Base-by-base conservation (phyloP, 2,329 filamentous ascomycete genomes). In the Pseudopyricularia javanii region DNA sequence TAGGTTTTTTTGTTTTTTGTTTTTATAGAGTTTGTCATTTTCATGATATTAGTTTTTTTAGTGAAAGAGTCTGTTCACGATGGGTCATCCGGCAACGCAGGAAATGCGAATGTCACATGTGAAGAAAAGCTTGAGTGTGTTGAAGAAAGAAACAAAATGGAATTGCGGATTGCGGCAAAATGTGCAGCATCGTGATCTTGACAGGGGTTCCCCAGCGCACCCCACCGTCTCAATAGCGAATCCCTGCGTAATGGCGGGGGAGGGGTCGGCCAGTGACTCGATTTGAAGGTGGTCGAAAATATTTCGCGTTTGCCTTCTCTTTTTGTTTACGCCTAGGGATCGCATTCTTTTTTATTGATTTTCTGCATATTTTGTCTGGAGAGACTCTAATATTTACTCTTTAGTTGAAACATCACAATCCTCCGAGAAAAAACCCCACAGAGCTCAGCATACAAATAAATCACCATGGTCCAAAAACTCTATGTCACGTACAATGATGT, bases 401-500 rank as follows among this genome's bases (percentile, higher is more conserved):
- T 26, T 33, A 8, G 20, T 15, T n/a, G 33, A 28, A n/a, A 26
- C 9, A n/a, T 28, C 17, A 22, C 35, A 17, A 24, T 45, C 34
- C 22, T 26, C 9, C 47, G 24, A 45, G 14, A 24, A 22, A 45
- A 45, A 14, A 34, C 2, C 11, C 32, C 11, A 3, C n/a, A n/a
- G 22, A 5, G 28, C 28, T 30, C 28, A 30, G 28, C 28, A 5
- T 9, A 9, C 28, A 5, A 4, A 30, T 9, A 50, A 14, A 24
- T 24, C 9, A 52, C 28, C 56, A 91, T 91, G 86, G 79, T 86
- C 59, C 78, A 91, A 70, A 94, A 94, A 69, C 70, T 90, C 68
- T 94, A 91, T 74, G 83, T 93, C 66, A 93, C 88, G 61, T 95
- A 95, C 73, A 95, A 94, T 69, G 82, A 93, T 81, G 88, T 91